phyloP scores from a whole-genome alignment of 192 early-diverging fungal species.

The Coemansia sp. region DNA sequence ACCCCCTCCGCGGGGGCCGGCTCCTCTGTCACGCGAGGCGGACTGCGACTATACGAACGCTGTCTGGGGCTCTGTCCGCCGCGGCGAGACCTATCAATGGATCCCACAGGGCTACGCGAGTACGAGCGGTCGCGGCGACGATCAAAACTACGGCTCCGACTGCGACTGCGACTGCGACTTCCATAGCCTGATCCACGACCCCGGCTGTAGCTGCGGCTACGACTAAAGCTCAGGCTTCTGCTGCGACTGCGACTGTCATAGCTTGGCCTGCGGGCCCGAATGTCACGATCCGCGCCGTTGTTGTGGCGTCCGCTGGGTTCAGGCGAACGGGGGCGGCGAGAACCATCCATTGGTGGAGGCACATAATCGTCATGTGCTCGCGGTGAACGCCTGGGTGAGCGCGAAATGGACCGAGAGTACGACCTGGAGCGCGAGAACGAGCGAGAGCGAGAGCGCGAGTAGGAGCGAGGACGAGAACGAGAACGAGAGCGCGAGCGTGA shows the following conservation, averaged over 20 bases:
- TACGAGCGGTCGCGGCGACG: slow-evolving; percentile 11
- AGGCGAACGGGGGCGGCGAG: neutral
- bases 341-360: slow-evolving; percentile 22
- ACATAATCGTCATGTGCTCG: slow-evolving; percentile 11
- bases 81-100: neutral
- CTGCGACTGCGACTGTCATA: neutral
- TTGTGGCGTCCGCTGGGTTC: neutral
- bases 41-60: slow-evolving; percentile 1
- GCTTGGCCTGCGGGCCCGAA: neutral
- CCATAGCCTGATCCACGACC: neutral
- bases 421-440: slow-evolving; percentile 13
- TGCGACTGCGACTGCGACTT: slow-evolving; percentile 8
- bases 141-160: slow-evolving; percentile 7
- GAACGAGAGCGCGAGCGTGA: slow-evolving; percentile 7
- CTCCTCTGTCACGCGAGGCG: neutral
- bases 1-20: neutral
- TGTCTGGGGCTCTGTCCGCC: neutral
- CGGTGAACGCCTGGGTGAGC: slow-evolving; percentile 17
- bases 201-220: slow-evolving; percentile 5
- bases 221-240: too few species aligned
- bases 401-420: slow-evolving; percentile 11
- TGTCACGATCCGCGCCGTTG: neutral
- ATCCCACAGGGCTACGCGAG: slow-evolving; percentile 22
- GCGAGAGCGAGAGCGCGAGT: slow-evolving; percentile 4
- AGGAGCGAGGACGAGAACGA: slow-evolving; percentile 1